A percentile compares a stretch with the other conserved stretches of the same genome.
These are phyloP conservation scores for Pisolithus sp. DNA, from an alignment of 768 basidiomycete genomes.

Conservation along the genomic window DNA sequence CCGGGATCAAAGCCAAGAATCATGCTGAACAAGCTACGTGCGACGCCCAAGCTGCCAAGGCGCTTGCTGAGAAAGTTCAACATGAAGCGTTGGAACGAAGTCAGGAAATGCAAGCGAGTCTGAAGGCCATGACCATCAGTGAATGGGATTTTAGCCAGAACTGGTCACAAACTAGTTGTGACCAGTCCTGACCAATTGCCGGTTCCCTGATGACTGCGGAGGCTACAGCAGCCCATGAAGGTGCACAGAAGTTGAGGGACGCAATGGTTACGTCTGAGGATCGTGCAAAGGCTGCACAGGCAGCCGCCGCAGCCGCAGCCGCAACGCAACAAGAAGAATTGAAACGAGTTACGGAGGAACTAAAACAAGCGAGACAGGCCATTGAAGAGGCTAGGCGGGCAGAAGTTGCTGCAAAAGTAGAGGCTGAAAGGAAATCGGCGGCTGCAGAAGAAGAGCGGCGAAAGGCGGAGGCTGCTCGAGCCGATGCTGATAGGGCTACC, in stretches of 20 bases:
- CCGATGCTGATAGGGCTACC: constrained; percentile 5
- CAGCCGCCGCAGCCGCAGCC: constrained; percentile 3
- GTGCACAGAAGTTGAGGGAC: constrained; percentile 1
- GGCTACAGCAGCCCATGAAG: constrained; percentile 6
- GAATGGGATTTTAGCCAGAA: no score
- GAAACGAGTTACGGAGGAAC: constrained; percentile 11
- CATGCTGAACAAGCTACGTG: constrained; percentile 3
- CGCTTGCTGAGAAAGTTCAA: neutral
- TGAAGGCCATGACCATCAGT: no score
- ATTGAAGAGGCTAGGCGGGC: constrained; percentile 14
- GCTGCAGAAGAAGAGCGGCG: constrained; percentile 2
- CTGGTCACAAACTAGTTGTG: no score
- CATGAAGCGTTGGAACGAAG: constrained; percentile 5
- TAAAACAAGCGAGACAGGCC: constrained; percentile 6
- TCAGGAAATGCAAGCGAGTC: constrained; percentile 1
- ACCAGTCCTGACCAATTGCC: no score
- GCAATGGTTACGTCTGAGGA: constrained; percentile 5
- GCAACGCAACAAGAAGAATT: constrained; percentile 1
- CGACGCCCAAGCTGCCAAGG: neutral
- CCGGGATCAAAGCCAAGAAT: constrained; percentile 2
- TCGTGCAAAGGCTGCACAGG: neutral
- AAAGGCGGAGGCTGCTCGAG: neutral
- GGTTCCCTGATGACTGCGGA: constrained; percentile 2
- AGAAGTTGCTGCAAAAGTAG: constrained; percentile 8
- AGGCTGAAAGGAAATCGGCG: constrained; percentile 4